phyloP scores from a whole-genome alignment of 306 rosid species.

The Abrus pulchellus region DNA sequence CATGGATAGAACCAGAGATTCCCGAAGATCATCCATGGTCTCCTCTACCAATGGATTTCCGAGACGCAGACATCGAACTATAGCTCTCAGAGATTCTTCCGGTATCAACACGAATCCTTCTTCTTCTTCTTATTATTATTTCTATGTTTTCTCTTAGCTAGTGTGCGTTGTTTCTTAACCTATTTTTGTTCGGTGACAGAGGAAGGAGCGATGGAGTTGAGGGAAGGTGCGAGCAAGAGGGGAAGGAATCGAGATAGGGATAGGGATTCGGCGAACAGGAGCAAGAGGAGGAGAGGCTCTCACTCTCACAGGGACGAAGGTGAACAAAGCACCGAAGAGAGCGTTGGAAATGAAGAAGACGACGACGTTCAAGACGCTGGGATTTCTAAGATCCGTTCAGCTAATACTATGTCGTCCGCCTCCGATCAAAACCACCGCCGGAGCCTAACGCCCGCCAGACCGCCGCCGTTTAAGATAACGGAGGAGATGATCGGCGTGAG shows the following conservation, averaged over 20 bases:
- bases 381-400: conserved; percentile 49
- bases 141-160: background rate
- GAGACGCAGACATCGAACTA: conserved; percentile 51
- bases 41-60: conserved; percentile 53
- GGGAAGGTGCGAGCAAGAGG: conserved; percentile 51
- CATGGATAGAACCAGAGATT: conserved; percentile 73
- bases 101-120: conserved; percentile 42
- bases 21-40: conserved; percentile 56
- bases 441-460: conserved; percentile 47
- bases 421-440: conserved; percentile 58
- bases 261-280: conserved; percentile 45
- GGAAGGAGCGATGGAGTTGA: conserved; percentile 55
- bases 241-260: conserved; percentile 54
- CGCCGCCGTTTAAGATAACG: conserved; percentile 49
- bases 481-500: conserved; percentile 65
- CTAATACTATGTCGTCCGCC: conserved; percentile 33
- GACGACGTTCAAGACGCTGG: conserved; percentile 51
- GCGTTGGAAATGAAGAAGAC: conserved; percentile 56
- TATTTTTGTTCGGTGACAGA: conserved; percentile 41
- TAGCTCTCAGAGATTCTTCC: conserved; percentile 56
- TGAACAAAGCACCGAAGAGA: conserved; percentile 56
- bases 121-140: background rate
- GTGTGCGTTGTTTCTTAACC: background rate
- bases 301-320: conserved; percentile 54
- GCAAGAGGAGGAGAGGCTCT: conserved; percentile 60